Evolutionary conservation across 371 early-diverging fungal species (phyloP), one percentile per base, ranked within the genome.

Genomic region (Mortierella sp.): DNA sequence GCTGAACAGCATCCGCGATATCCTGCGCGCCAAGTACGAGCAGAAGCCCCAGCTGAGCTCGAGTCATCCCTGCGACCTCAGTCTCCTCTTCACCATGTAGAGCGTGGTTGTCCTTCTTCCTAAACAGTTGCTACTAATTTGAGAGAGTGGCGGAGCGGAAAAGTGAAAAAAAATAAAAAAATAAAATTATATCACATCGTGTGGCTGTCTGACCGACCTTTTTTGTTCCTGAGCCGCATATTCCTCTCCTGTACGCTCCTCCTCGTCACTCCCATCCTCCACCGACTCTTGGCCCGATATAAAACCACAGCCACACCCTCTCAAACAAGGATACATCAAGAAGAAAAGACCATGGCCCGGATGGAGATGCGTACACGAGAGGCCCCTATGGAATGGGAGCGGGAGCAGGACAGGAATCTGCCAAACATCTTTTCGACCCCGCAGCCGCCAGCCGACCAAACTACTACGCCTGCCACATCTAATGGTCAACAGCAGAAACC

Each of bases 41-140:
- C 97, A 97, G 84, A 90, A 94, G 32, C 97, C 97, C 32, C 97
- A 97, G 82, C 87, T 97, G 43, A 92, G 92, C 71, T 88, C 94
- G n/a, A 93, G 94, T 27, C 93, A 94, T 77, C 91, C 94, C 41
- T 95, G 95, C 84, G 94, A 96, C 87, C 92, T 96, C 81, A 89
- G 93, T 76, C 83, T 92, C 0, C 44, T 89, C 44, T 95, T 95
- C 78, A 90, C 92, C 54, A 94, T 89, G 88, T 91, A 89, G 89
- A 89, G 89, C 29, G 4, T 46, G n/a, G 56, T 6, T 41, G 41
- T 6, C 7, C 7, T 41, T 5, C 7, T 41, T 41, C 41, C 41
- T 41, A 5, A 41, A 7, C 7, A 41, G 41, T 4, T 6, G 35
- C 35, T 35, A 65, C 21, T 35, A 38, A 24, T 21, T 38, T 38